Conservation (phyloP, 139 green algal genomes). For the Parachlorella kessleri region DNA sequence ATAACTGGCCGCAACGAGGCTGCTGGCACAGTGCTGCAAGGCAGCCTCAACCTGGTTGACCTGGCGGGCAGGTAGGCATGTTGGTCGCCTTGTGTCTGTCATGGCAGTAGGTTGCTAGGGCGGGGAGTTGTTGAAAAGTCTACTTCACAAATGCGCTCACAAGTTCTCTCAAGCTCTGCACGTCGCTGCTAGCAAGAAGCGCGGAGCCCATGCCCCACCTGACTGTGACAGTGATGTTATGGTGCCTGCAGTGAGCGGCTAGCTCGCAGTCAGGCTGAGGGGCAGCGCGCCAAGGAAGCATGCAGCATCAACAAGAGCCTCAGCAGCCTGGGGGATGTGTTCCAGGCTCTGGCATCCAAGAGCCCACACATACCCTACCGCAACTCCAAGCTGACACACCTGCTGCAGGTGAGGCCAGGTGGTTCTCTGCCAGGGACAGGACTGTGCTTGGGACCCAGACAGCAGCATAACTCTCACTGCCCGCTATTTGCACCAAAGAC, state of each 20-base stretch:
- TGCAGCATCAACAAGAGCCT: slow-evolving; percentile 96
- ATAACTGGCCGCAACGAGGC: slow-evolving; percentile 82
- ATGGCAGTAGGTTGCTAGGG: too few relatives aligned
- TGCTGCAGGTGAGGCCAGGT: slow-evolving; percentile 72
- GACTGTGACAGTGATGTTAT: too few relatives aligned
- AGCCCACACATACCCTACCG: slow-evolving; percentile 83
- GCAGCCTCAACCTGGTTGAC: slow-evolving; percentile 92
- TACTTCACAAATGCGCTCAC: background rate
- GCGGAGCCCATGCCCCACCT: too few relatives aligned
- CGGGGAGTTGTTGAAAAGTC: too few relatives aligned
- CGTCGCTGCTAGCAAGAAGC: too few relatives aligned
- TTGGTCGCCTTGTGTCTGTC: too few relatives aligned
- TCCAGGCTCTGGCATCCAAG: slow-evolving; percentile 75
- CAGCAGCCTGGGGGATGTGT: slow-evolving; percentile 86
- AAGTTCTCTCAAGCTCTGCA: too few relatives aligned
- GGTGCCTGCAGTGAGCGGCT: slow-evolving; percentile 74
- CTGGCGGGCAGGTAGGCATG: slow-evolving; percentile 89
- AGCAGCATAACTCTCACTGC: too few relatives aligned
- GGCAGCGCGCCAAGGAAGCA: slow-evolving; percentile 85
- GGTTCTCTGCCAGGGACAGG: too few relatives aligned
- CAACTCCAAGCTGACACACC: slow-evolving; percentile 96
- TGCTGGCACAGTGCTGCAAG: slow-evolving; percentile 64
- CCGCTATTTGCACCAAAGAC: too few relatives aligned
- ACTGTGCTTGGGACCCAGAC: too few relatives aligned
- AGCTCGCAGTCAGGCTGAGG: slow-evolving; percentile 74